Base-by-base conservation (phyloP, 129 eudicot genomes). In the Glebionis coronaria region DNA sequence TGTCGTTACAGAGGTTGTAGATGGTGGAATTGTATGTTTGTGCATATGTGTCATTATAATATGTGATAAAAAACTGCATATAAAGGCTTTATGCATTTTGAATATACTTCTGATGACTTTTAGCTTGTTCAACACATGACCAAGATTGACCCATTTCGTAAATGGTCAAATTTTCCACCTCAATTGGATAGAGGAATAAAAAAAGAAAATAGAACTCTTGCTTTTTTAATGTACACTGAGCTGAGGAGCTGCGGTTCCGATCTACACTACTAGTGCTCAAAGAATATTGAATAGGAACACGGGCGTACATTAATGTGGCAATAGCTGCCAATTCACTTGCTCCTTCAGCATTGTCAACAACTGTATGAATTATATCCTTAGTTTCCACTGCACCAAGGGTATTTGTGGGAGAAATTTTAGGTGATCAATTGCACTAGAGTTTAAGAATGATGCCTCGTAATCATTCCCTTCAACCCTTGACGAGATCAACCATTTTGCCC, bases 321-420 rank as follows among this genome's bases (percentile, higher is more conserved):
- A 92, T 72, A 71, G 98, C 98, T 57, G 96, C 96, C 84, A 92
- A 68, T 80, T 86, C 88, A 62, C 98, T 94, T 65, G 95, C 91
- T 76, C 91, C 95, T 86, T 92, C 98, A 20, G 98, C 98, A 59
- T 88, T 92, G 69, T 92, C 98, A 76, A 88, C 98, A 65, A 92
- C 96, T 67, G 98, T 83, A 40, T 71, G 83, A 44, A 92, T 80
- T 59, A 88, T 65, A 59, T 88, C 89, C 59, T 84, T 87, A 5
- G 79, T 79, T 78, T 86, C 96, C 75, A 81, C 45, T 49, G 63
- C 75, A 80, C 82, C 69, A 4, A 91, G 79, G 54, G 76, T 83
- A 70, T 69, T 88, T 27, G 77, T 80, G 19, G 82, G 80, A 61
- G 76, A 72, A 52, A 80, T 60, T 73, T 83, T 82, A 13, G 53